These are phyloP conservation scores for Arthroderma uncinatum DNA, from an alignment of 2,329 filamentous ascomycete species.

Conservation along the genomic window DNA sequence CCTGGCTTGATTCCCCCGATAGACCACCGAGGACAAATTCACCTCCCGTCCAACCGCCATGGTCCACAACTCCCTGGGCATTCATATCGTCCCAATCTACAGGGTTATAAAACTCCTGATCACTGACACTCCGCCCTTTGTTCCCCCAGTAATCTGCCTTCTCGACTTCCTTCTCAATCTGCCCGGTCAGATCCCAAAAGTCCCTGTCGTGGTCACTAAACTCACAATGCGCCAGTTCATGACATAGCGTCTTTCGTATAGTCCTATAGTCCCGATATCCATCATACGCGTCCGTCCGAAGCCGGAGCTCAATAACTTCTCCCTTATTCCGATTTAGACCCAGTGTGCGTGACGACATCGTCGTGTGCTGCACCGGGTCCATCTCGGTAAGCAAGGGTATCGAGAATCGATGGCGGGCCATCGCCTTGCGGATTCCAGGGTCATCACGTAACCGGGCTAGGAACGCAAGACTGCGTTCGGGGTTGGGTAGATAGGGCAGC, in stretches of 20 bases:
- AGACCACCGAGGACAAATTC: slow-evolving; percentile 60
- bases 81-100: slow-evolving; percentile 43
- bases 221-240: slow-evolving; percentile 91
- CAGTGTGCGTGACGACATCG: slow-evolving; percentile 66
- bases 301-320: slow-evolving; percentile 77
- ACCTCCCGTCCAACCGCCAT: slow-evolving; percentile 67
- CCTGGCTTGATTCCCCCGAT: slow-evolving; percentile 26
- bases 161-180: slow-evolving; percentile 80
- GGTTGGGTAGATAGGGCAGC: slow-evolving; percentile 64
- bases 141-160: slow-evolving; percentile 71
- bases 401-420: slow-evolving; percentile 73
- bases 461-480: slow-evolving; percentile 58
- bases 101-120: slow-evolving; percentile 48
- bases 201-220: slow-evolving; percentile 69
- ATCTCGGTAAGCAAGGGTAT: slow-evolving; percentile 89
- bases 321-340: slow-evolving; percentile 81
- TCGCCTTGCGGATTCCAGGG: slow-evolving; percentile 70
- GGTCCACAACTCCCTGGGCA: slow-evolving; percentile 46
- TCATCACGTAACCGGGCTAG: slow-evolving; percentile 69
- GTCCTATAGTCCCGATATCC: slow-evolving; percentile 88
- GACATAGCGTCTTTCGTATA: slow-evolving; percentile 83
- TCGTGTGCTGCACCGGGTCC: slow-evolving; percentile 78
- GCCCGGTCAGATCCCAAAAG: slow-evolving; percentile 81
- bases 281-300: slow-evolving; percentile 89
- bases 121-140: slow-evolving; percentile 53